Percentiles rank a stretch among this genome's conserved stretches.
Evolutionary conservation across 2,329 filamentous ascomycete genomes (phyloP).

Genomic region (Dactylella cylindrospora): DNA sequence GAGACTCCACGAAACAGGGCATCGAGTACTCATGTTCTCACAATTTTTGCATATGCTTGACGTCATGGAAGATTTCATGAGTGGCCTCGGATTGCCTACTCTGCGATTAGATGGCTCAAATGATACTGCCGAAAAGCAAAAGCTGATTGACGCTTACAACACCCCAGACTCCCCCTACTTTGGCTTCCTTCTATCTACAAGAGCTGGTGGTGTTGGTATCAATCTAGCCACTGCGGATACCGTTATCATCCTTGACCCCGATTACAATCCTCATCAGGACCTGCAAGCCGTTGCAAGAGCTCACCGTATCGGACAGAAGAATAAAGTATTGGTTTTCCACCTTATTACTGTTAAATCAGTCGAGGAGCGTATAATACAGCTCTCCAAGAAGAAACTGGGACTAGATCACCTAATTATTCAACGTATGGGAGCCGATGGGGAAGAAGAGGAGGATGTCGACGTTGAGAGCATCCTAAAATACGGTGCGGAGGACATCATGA

Average conservation of each 20-base stretch:
- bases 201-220: constrained; percentile 94
- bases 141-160: constrained; percentile 91
- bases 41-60: constrained; percentile 88
- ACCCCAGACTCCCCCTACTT: constrained; percentile 79
- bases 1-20: constrained; percentile 78
- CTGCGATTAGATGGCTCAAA: constrained; percentile 84
- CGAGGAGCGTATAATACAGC: constrained; percentile 95
- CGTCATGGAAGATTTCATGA: constrained; percentile 88
- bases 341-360: constrained; percentile 84
- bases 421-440: constrained; percentile 69
- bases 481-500: constrained; percentile 73
- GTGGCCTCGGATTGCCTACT: constrained; percentile 70
- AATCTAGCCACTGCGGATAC: constrained; percentile 96
- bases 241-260: constrained; percentile 93
- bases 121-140: constrained; percentile 82
- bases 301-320: constrained; percentile 93
- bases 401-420: constrained; percentile 94
- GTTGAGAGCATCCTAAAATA: constrained; percentile 84
- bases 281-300: constrained; percentile 92
- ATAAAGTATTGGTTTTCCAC: constrained; percentile 94
- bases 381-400: constrained; percentile 92
- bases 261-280: constrained; percentile 98
- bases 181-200: constrained; percentile 87
- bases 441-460: constrained; percentile 76
- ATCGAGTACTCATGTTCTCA: constrained; percentile 91